Percentiles rank a stretch among this genome's conserved stretches.
These are phyloP conservation scores for Allomyces javanicus DNA, from an alignment of 192 early-diverging fungal species.

Conservation along the genomic window DNA sequence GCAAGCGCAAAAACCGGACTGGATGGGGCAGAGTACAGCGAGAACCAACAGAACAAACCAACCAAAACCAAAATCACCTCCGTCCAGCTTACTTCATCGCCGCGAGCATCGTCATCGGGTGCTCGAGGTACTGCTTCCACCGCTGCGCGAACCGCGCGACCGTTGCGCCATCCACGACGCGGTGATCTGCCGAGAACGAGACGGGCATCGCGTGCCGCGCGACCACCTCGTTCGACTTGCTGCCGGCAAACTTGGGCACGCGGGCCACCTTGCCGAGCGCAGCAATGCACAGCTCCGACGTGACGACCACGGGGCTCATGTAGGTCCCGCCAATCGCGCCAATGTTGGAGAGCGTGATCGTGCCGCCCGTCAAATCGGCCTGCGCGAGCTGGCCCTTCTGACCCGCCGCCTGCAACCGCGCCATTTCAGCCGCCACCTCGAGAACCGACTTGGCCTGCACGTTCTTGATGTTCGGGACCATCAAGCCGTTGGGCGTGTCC, in stretches of 20 bases:
- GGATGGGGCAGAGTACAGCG: no score
- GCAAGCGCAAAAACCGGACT: no score
- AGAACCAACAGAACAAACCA: no score
- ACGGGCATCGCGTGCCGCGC: slow-evolving; percentile 52
- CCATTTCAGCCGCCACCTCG: slow-evolving; percentile 72
- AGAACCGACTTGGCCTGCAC: slow-evolving; percentile 69
- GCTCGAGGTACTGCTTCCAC: slow-evolving; percentile 75
- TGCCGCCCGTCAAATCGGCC: slow-evolving; percentile 61
- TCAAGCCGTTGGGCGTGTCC: slow-evolving; percentile 85
- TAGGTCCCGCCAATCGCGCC: slow-evolving; percentile 84
- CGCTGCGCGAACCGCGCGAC: slow-evolving; percentile 70
- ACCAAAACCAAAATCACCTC: no score
- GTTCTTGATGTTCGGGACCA: slow-evolving; percentile 88
- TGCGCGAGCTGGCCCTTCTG: slow-evolving; percentile 33
- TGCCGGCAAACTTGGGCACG: slow-evolving; percentile 54
- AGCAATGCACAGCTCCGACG: slow-evolving; percentile 71
- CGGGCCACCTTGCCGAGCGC: slow-evolving; percentile 68
- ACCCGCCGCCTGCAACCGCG: slow-evolving; percentile 44
- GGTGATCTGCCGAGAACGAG: slow-evolving; percentile 89
- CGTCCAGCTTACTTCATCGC: slow-evolving; percentile 12
- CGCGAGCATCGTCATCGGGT: slow-evolving; percentile 54
- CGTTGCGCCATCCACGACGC: slow-evolving; percentile 88
- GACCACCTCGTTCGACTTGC: slow-evolving; percentile 44
- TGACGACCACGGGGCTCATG: slow-evolving; percentile 72
- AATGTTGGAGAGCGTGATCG: slow-evolving; percentile 84